Evolutionary conservation across 176 grass and related monocot species (phyloP).

Genomic region (Avena sativa): DNA sequence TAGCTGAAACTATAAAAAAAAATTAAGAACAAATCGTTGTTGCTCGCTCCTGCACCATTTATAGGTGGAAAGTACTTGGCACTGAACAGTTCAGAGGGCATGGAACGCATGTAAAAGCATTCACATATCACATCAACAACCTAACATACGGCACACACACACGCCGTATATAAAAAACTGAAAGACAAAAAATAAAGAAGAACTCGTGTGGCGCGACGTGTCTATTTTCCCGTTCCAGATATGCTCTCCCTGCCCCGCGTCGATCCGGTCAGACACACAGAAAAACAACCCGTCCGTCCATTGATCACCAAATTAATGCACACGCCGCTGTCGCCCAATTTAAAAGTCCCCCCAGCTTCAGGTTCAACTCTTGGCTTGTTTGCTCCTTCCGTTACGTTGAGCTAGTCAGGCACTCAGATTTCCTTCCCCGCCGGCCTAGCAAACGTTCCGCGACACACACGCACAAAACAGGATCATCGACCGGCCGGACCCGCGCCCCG

Average conservation of each 20-base stretch:
- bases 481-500: background rate
- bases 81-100: background rate
- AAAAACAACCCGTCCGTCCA: background rate
- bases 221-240: slow-evolving; percentile 5
- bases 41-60: background rate
- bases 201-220: background rate
- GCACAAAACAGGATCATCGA: slow-evolving; percentile 17
- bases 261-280: background rate
- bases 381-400: slow-evolving; percentile 37
- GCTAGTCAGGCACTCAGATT: slow-evolving; percentile 18
- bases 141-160: background rate
- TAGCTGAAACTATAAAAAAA: background rate
- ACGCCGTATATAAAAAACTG: background rate
- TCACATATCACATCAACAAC: slow-evolving; percentile 34
- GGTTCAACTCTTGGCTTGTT: slow-evolving; percentile 15
- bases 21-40: too few species aligned
- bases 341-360: background rate
- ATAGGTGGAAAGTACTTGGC: background rate
- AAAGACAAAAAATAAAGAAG: background rate
- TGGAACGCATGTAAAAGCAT: background rate
- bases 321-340: slow-evolving; percentile 28
- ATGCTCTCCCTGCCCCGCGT: background rate
- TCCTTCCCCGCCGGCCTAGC: slow-evolving; percentile 26
- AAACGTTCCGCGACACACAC: background rate
- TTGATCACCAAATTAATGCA: background rate